Evolutionary conservation across 495 filamentous ascomycete genomes (phyloP), one percentile per base, ranked within the genome.

Genomic region (Tuber brumale): DNA sequence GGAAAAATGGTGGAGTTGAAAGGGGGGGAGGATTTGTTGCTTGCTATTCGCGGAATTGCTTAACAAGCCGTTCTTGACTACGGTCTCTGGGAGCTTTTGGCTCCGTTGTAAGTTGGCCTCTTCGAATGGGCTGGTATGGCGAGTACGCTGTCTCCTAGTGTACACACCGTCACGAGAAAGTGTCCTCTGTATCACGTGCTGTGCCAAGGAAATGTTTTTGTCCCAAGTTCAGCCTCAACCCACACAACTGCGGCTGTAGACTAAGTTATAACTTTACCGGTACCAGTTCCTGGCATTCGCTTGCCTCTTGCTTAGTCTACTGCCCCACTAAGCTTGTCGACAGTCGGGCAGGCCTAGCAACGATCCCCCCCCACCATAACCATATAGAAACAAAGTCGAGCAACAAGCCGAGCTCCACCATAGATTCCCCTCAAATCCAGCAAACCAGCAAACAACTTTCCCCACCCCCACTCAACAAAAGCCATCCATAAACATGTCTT

Each of bases 21-120:
- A 72, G 79, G 74, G 74, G 76, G 74, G 73, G 79, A 74, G 69
- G 76, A 72, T 70, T 82, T 66, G 57, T 66, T 35, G 57, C 57
- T 66, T 66, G 27, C 35, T 66, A 66, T 66, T 66, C 27, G 57
- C 2, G n/a, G 51, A 57, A 57, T 57, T 57, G 51, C 23, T 21
- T n/a, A 61, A 31, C n/a, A 31, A 61, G 12, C 27, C 57, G 57
- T 66, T 35, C 57, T 66, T 35, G 16, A 66, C 57, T 31, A 46
- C 44, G 16, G 44, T 31, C 16, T n/a, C 3, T 27, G 57, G n/a
- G n/a, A 31, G 0, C 27, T 66, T 66, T 66, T 35, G 57, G 57
- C 10, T n/a, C 27, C 57, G n/a, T 66, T 66, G 57, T 19, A 66
- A 66, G 57, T 14, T 66, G 57, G 27, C 57, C 31, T 66, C 57